Evolutionary conservation across 2,329 filamentous ascomycete species (phyloP).

Genomic region (Penicillium sp.): DNA sequence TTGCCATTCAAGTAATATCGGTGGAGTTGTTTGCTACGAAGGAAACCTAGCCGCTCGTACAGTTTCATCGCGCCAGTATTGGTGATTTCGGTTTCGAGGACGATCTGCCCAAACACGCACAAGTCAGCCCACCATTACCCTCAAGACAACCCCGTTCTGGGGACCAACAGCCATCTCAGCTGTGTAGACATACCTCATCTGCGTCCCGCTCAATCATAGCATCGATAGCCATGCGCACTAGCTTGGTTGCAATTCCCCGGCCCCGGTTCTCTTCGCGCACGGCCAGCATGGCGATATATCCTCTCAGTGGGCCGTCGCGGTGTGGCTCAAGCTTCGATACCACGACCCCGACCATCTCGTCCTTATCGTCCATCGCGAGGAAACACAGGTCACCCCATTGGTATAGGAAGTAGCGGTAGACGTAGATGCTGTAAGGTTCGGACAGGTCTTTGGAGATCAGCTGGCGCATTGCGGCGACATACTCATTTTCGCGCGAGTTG

Average conservation of each 20-base stretch:
- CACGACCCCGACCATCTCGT: constrained; percentile 70
- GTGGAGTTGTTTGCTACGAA: constrained; percentile 84
- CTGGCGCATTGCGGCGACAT: constrained; percentile 78
- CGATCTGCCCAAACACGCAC: constrained; percentile 47
- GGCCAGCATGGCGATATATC: constrained; percentile 98
- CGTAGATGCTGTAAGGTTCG: constrained; percentile 98
- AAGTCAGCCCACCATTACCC: constrained; percentile 9
- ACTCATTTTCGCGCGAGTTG: constrained; percentile 50
- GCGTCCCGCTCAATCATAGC: constrained; percentile 76
- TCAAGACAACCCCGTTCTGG: not conserved
- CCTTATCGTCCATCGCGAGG: constrained; percentile 54
- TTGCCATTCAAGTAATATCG: constrained; percentile 95
- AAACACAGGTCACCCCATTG: constrained; percentile 98
- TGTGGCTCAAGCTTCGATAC: constrained; percentile 91
- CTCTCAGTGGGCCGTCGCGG: constrained; percentile 72
- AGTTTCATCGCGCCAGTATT: constrained; percentile 83
- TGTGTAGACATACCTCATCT: constrained; percentile 55
- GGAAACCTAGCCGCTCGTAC: constrained; percentile 85
- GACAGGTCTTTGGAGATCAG: constrained; percentile 93
- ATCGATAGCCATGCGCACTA: constrained; percentile 85
- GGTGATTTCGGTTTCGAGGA: constrained; percentile 89
- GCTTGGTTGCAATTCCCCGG: constrained; percentile 73
- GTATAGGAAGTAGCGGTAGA: constrained; percentile 94
- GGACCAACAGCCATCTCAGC: not conserved
- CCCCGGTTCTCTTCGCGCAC: constrained; percentile 71